A percentile compares a stretch with the other conserved stretches of the same genome.
phyloP scores from a whole-genome alignment of 371 early-diverging fungal species.

The Mortierella sp. region DNA sequence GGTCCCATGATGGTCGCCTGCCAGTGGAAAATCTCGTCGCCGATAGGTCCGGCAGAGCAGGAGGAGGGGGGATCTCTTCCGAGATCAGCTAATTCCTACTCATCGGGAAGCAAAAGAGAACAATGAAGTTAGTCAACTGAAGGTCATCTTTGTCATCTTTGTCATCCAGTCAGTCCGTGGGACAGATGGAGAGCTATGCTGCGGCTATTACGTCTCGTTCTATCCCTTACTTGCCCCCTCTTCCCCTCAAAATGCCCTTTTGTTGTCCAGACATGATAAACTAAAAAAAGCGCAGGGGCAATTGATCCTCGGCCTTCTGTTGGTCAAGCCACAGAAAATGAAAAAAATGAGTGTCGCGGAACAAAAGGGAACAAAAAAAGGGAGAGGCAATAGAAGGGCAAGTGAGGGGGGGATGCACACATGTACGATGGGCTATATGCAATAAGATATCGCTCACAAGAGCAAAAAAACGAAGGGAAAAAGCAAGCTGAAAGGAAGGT shows the following conservation, averaged over 20 bases:
- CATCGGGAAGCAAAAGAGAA: not conserved
- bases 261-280: constrained; percentile 11
- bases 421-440: not conserved
- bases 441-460: constrained; percentile 6
- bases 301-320: constrained; percentile 35
- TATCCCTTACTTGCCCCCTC: not conserved
- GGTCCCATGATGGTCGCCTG: constrained; percentile 98
- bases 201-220: not conserved
- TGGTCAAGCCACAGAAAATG: constrained; percentile 29
- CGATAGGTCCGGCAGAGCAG: constrained; percentile 94
- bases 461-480: constrained; percentile 6
- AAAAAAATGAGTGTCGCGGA: not conserved
- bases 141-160: constrained; percentile 10
- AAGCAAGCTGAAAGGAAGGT: not conserved
- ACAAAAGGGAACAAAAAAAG: constrained; percentile 17
- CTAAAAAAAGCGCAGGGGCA: constrained; percentile 15
- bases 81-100: constrained; percentile 95
- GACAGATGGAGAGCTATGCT: not conserved
- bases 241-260: not conserved
- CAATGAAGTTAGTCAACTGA: not conserved
- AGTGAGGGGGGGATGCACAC: not conserved
- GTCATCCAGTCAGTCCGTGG: constrained; percentile 1
- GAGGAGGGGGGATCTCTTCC: constrained; percentile 96
- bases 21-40: constrained; percentile 94
- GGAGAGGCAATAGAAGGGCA: constrained; percentile 1